Evolutionary conservation across 2,329 filamentous ascomycete genomes (phyloP).

Genomic region (Pseudocercospora fuligena): DNA sequence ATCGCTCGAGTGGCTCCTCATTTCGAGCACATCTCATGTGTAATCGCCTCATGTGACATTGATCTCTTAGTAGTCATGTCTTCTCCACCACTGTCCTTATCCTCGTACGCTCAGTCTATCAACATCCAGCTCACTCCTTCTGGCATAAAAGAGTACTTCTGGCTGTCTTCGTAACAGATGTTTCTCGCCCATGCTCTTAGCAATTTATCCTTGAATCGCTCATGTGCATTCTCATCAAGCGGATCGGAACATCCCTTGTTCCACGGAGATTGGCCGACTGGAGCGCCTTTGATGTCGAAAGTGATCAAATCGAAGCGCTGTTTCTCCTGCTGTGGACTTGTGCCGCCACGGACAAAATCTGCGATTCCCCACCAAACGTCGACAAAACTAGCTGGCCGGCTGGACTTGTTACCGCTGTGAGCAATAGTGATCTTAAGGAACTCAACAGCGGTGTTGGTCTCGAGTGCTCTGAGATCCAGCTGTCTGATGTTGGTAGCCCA

Average conservation of each 20-base stretch:
- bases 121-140: background rate
- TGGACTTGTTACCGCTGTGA: no score
- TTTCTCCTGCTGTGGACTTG: background rate
- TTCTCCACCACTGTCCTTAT: no score
- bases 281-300: background rate
- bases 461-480: background rate
- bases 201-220: background rate
- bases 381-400: background rate
- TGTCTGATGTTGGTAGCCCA: background rate
- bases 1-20: no score
- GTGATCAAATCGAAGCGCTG: background rate
- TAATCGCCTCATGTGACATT: no score
- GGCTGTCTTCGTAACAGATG: background rate
- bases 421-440: background rate
- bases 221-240: background rate
- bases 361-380: background rate
- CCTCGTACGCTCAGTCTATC: no score
- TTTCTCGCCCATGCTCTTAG: background rate
- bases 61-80: no score
- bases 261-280: background rate
- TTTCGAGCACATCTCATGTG: no score
- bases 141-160: background rate
- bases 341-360: background rate
- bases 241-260: no score
- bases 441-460: background rate